Evolutionary conservation across 257 asterid genomes (phyloP).

Genomic region (Salvia miltiorrhiza): DNA sequence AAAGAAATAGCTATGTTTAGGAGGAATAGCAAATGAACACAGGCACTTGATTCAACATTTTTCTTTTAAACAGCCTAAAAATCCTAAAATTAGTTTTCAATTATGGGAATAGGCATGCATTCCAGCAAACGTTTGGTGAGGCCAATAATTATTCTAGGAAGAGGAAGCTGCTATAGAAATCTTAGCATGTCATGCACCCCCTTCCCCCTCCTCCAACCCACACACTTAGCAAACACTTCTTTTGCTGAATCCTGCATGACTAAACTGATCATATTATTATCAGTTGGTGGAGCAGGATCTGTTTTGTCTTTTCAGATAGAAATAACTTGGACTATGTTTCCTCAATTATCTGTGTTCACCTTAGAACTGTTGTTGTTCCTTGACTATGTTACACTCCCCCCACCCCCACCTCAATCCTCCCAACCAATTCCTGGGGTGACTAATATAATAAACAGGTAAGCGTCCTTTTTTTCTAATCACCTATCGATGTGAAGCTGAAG

Average conservation of each 20-base stretch:
- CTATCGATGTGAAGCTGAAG: background rate
- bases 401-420: background rate
- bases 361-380: background rate
- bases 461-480: background rate
- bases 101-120: background rate
- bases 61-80: background rate
- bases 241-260: no score
- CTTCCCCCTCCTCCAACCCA: no score
- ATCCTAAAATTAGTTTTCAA: background rate
- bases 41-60: constrained; percentile 6
- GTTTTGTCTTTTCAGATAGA: background rate
- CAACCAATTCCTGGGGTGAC: constrained; percentile 1
- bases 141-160: constrained; percentile 1
- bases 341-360: background rate
- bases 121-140: constrained; percentile 16
- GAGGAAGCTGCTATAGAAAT: constrained; percentile 1
- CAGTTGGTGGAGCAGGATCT: background rate
- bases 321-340: background rate
- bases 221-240: background rate
- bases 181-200: background rate
- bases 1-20: constrained; percentile 25
- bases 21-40: constrained; percentile 21
- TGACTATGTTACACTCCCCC: background rate
- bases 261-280: background rate
- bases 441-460: constrained; percentile 29